Conservation (phyloP, 441 rosid species). For the Syzygium syzygioides region DNA sequence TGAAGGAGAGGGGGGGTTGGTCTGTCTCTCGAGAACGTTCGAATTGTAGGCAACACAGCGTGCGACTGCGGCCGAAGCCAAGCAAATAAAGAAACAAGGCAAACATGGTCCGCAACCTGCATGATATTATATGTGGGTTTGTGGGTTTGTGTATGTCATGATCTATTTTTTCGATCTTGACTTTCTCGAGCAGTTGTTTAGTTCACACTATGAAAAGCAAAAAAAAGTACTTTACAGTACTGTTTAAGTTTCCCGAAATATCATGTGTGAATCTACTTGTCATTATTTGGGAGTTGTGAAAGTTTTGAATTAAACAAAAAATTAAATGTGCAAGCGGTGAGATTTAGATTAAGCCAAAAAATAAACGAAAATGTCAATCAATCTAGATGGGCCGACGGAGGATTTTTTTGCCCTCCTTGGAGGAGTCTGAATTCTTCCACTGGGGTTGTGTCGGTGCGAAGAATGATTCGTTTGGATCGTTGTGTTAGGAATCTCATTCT, state of each 20-base stretch:
- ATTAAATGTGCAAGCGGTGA: background rate
- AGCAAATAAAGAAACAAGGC: background rate
- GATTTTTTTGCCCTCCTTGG: background rate
- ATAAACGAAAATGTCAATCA: no score
- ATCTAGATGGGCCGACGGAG: background rate
- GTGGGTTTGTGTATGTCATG: background rate
- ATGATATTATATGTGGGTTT: background rate
- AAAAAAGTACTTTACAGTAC: background rate
- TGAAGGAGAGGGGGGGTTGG: background rate
- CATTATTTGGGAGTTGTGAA: background rate
- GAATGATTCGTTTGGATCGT: background rate
- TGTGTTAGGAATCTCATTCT: background rate
- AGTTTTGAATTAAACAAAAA: no score
- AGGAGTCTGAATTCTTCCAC: background rate
- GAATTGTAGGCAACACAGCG: background rate
- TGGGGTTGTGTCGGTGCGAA: background rate
- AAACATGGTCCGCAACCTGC: background rate
- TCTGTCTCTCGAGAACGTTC: background rate
- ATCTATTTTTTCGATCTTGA: background rate
- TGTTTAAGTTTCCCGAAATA: background rate
- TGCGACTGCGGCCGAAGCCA: background rate
- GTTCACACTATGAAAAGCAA: background rate
- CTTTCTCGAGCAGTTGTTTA: background rate
- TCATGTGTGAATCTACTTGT: background rate
- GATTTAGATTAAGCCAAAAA: no score